Evolutionary conservation across 140 eudicot species (phyloP).

Genomic region (Senecio squalidus): DNA sequence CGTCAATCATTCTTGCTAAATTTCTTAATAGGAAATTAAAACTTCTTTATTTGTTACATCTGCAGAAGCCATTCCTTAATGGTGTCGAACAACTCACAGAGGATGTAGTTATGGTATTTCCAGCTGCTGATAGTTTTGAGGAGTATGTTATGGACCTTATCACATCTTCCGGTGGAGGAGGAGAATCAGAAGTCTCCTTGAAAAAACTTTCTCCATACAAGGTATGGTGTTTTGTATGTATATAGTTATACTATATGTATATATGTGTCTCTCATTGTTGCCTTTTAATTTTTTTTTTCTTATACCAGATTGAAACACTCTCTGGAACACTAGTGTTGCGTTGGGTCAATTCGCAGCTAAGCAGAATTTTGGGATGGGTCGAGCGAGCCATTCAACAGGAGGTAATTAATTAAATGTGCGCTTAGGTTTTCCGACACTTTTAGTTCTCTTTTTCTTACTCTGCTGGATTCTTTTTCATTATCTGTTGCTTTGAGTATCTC

Average conservation of each 20-base stretch:
- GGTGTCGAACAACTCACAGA: conserved; percentile 92
- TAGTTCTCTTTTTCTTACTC: not conserved
- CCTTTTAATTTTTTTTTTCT: conserved; percentile 7
- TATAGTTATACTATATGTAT: not conserved
- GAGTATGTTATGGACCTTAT: conserved; percentile 60
- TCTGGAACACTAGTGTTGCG: conserved; percentile 96
- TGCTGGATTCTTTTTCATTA: not conserved
- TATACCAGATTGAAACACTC: conserved; percentile 67
- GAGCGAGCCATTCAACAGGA: conserved; percentile 96
- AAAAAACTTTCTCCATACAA: conserved; percentile 65
- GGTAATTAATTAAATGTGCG: conserved; percentile 37
- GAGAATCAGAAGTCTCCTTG: conserved; percentile 52
- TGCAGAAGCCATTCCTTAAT: conserved; percentile 85
- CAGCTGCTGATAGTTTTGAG: conserved; percentile 96
- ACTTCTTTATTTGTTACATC: conserved; percentile 13
- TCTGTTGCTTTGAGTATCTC: conserved; percentile 10
- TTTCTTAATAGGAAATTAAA: conserved; percentile 9
- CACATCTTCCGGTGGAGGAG: conserved; percentile 60
- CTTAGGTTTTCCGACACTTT: not conserved
- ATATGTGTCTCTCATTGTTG: not conserved
- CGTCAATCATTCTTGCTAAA: not conserved
- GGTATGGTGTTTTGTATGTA: conserved; percentile 34
- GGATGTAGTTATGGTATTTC: conserved; percentile 88
- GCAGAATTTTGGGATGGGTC: conserved; percentile 79
- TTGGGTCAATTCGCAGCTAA: conserved; percentile 92